Evolutionary conservation across 1,284 basidiomycete genomes (phyloP).

Genomic region (Irpex sp.): DNA sequence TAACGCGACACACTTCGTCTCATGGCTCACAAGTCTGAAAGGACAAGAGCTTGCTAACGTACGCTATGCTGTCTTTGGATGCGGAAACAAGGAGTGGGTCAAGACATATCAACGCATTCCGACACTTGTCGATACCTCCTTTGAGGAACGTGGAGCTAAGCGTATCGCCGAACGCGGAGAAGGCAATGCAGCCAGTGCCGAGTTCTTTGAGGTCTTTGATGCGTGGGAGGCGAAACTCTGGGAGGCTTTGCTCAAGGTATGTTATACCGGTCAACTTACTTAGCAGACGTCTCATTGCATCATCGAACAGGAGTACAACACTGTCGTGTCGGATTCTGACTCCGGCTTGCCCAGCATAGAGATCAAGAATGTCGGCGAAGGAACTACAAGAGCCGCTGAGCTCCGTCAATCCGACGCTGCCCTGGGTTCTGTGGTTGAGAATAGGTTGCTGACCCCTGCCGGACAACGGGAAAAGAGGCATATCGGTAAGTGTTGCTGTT

Average conservation of each 20-base stretch:
- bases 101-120: slow-evolving; percentile 50
- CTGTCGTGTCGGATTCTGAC: slow-evolving; percentile 19
- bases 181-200: slow-evolving; percentile 40
- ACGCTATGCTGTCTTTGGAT: slow-evolving; percentile 47
- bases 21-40: slow-evolving; percentile 34
- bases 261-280: neutral
- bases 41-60: slow-evolving; percentile 31
- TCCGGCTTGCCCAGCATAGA: slow-evolving; percentile 13
- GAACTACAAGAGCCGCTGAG: slow-evolving; percentile 33
- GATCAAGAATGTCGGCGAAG: slow-evolving; percentile 33
- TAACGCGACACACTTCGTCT: slow-evolving; percentile 44
- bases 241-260: slow-evolving; percentile 33
- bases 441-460: slow-evolving; percentile 36
- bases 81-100: slow-evolving; percentile 53
- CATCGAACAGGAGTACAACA: neutral
- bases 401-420: slow-evolving; percentile 39
- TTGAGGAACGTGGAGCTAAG: slow-evolving; percentile 36
- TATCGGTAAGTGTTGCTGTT: slow-evolving; percentile 27
- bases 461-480: slow-evolving; percentile 40
- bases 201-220: slow-evolving; percentile 47
- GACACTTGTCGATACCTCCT: slow-evolving; percentile 35
- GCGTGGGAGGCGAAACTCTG: slow-evolving; percentile 42
- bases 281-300: neutral
- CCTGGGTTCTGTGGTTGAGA: slow-evolving; percentile 38
- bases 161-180: slow-evolving; percentile 38